These are phyloP conservation scores for Lophiotrema nucula DNA, from an alignment of 495 filamentous ascomycete species.

Conservation along the genomic window DNA sequence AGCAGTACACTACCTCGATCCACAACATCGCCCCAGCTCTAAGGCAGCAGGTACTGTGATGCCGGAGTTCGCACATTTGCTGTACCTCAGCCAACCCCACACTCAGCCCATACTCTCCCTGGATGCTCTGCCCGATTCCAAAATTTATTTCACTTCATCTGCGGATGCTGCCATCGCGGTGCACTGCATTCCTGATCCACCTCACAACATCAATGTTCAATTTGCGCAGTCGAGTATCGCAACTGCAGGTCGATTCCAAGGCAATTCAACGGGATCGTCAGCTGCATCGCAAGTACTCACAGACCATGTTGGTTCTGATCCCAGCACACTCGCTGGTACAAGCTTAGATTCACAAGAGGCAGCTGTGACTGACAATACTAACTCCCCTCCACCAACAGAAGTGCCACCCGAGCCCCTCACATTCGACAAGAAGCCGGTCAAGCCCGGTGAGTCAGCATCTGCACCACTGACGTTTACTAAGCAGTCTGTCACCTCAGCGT, in stretches of 20 bases:
- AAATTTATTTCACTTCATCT: conserved; percentile 75
- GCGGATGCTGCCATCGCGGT: conserved; percentile 71
- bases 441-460: not conserved
- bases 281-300: too few relatives aligned
- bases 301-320: not conserved
- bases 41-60: conserved; percentile 45
- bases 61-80: conserved; percentile 43
- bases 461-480: not conserved
- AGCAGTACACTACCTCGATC: conserved; percentile 51
- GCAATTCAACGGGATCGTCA: too few relatives aligned
- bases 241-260: too few relatives aligned
- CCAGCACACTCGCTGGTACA: not conserved
- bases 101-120: conserved; percentile 84
- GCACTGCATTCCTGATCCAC: conserved; percentile 43
- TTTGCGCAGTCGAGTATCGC: conserved; percentile 30
- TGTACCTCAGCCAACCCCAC: conserved; percentile 69
- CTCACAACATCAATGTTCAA: conserved; percentile 36
- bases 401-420: not conserved
- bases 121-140: conserved; percentile 54
- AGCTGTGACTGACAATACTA: not conserved
- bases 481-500: not conserved
- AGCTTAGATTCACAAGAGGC: not conserved
- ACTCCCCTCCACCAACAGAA: too few relatives aligned
- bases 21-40: conserved; percentile 33
- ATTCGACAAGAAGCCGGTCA: not conserved